These are phyloP conservation scores for Mucor circinelloides DNA, from an alignment of 371 early-diverging fungal genomes.

Conservation along the genomic window DNA sequence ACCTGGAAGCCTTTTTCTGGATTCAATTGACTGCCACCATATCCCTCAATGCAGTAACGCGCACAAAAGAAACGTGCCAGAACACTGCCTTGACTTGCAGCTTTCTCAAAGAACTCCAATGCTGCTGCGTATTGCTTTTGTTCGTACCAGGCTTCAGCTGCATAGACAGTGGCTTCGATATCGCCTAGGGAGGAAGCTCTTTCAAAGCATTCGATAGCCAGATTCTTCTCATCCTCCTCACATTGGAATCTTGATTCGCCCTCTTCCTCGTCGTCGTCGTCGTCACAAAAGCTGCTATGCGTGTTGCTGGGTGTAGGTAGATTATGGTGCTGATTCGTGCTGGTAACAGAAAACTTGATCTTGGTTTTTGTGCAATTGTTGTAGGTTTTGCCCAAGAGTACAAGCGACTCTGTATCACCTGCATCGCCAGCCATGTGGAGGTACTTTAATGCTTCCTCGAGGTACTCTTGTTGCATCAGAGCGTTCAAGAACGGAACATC, in stretches of 20 bases:
- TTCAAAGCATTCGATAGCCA: slow-evolving; percentile 43
- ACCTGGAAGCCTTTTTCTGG: slow-evolving; percentile 45
- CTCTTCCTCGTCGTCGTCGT: slow-evolving; percentile 20
- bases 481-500: slow-evolving; percentile 11
- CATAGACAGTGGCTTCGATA: slow-evolving; percentile 44
- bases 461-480: slow-evolving; percentile 24
- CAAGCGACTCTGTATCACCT: slow-evolving; percentile 43
- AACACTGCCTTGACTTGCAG: slow-evolving; percentile 40
- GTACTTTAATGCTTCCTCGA: slow-evolving; percentile 34
- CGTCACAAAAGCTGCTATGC: slow-evolving; percentile 2
- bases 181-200: slow-evolving; percentile 41
- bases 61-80: slow-evolving; percentile 46
- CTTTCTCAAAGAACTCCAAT: slow-evolving; percentile 41
- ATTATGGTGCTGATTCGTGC: neutral
- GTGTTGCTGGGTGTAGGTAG: slow-evolving; percentile 23
- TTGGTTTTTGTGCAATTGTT: slow-evolving; percentile 30
- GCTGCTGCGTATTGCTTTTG: slow-evolving; percentile 51
- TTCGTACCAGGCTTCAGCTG: slow-evolving; percentile 49
- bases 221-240: slow-evolving; percentile 34
- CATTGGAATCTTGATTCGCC: slow-evolving; percentile 20
- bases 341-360: slow-evolving; percentile 16
- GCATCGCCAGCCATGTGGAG: slow-evolving; percentile 41
- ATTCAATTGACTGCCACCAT: slow-evolving; percentile 40
- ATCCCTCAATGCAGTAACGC: slow-evolving; percentile 40
- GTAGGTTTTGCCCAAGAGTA: slow-evolving; percentile 32